Percentiles rank a stretch among this genome's conserved stretches.
phyloP scores from a whole-genome alignment of 2,329 filamentous ascomycete genomes.

The Anisogramma anomala region DNA sequence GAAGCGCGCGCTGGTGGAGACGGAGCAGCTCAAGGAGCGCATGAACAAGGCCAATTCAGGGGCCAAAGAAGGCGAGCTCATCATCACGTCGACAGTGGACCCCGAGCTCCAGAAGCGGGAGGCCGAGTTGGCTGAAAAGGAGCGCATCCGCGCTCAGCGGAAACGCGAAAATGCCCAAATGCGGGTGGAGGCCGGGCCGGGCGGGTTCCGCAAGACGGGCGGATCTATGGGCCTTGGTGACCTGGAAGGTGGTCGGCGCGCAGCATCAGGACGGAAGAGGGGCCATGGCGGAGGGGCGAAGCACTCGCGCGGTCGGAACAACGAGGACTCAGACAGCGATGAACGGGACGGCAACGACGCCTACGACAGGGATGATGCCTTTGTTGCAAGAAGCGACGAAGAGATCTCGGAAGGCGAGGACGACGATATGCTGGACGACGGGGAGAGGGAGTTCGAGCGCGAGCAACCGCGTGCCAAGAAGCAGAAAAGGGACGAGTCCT shows the following conservation, averaged over 20 bases:
- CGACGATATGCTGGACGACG: constrained; percentile 45
- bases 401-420: constrained; percentile 48
- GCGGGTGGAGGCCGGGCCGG: constrained; percentile 47
- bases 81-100: constrained; percentile 60
- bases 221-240: constrained; percentile 49
- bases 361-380: constrained; percentile 71
- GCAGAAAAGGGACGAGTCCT: constrained; percentile 38
- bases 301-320: constrained; percentile 34
- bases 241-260: constrained; percentile 50
- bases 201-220: constrained; percentile 33
- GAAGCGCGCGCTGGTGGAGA: constrained; percentile 31
- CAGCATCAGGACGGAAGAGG: constrained; percentile 40
- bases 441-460: constrained; percentile 48
- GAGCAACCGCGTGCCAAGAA: constrained; percentile 38
- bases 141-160: constrained; percentile 54
- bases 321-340: constrained; percentile 70
- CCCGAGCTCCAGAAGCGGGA: constrained; percentile 64
- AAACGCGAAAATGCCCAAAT: constrained; percentile 56
- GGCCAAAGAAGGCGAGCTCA: constrained; percentile 39
- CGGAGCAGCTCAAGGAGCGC: constrained; percentile 56
- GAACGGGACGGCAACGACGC: constrained; percentile 55
- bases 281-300: constrained; percentile 30
- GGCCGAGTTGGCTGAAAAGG: constrained; percentile 64
- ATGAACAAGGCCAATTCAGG: constrained; percentile 47
- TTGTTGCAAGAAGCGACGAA: constrained; percentile 64